phyloP scores from a whole-genome alignment of 805 yeast species.

The Schwanniomyces pseudopolymorphus region DNA sequence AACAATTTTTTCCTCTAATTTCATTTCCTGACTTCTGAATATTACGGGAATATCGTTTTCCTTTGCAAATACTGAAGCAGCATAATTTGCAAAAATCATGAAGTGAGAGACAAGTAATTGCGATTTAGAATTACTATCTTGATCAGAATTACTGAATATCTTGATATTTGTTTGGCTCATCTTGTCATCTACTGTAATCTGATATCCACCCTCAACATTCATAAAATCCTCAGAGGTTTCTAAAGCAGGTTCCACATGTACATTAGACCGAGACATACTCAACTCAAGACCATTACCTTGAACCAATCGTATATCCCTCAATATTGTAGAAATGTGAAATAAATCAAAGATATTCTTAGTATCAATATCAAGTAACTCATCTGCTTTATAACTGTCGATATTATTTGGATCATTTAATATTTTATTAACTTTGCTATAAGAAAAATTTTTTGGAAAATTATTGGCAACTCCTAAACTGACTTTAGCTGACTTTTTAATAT shows the following conservation, averaged over 20 bases:
- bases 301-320: slow-evolving; percentile 21
- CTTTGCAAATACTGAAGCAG: slow-evolving; percentile 50
- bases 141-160: slow-evolving; percentile 12
- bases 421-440: slow-evolving; percentile 63
- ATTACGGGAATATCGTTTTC: slow-evolving; percentile 51
- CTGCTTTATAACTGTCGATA: slow-evolving; percentile 8
- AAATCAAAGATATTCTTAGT: slow-evolving; percentile 26
- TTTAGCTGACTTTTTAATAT: slow-evolving; percentile 15
- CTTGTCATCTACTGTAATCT: slow-evolving; percentile 12
- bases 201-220: slow-evolving; percentile 13
- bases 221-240: slow-evolving; percentile 1
- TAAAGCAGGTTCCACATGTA: slow-evolving; percentile 11
- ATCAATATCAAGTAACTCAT: slow-evolving; percentile 15
- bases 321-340: slow-evolving; percentile 22
- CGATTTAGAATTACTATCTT: slow-evolving; percentile 42
- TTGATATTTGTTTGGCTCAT: slow-evolving; percentile 10
- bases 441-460: slow-evolving; percentile 40
- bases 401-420: slow-evolving; percentile 35
- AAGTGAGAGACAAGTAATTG: slow-evolving; percentile 73
- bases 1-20: slow-evolving; percentile 18
- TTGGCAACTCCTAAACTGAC: slow-evolving; percentile 24
- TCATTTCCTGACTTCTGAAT: slow-evolving; percentile 39
- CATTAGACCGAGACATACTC: slow-evolving; percentile 11
- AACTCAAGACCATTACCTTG: slow-evolving; percentile 22
- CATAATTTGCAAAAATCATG: slow-evolving; percentile 78